A percentile compares a stretch with the other conserved stretches of the same genome.
Conservation (phyloP, 768 basidiomycete species). For the Amanita subjunquillea region DNA sequence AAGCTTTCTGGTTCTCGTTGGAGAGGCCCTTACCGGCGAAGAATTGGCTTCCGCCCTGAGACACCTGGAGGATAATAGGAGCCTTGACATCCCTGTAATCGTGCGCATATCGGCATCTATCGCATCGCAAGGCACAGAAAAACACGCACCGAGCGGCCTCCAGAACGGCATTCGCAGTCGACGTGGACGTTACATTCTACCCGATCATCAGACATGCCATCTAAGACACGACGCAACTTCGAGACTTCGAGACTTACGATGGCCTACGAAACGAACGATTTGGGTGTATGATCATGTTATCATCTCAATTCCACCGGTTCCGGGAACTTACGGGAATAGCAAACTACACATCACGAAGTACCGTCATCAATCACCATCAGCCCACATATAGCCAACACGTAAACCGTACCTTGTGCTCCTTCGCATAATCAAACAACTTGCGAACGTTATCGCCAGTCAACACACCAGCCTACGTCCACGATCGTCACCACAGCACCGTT, state of each 20-base stretch:
- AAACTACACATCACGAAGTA: constrained; percentile 35
- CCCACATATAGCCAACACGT: background rate
- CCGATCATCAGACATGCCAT: background rate
- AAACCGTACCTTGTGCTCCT: constrained; percentile 62
- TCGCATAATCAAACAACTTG: constrained; percentile 93
- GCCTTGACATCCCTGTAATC: constrained; percentile 79
- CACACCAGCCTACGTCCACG: constrained; percentile 69
- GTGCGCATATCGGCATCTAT: background rate
- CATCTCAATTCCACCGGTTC: background rate
- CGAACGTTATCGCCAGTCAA: constrained; percentile 91
- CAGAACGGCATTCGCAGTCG: constrained; percentile 86
- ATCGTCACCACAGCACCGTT: background rate
- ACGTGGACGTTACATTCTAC: constrained; percentile 95
- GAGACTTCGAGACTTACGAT: constrained; percentile 61
- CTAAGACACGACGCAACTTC: background rate
- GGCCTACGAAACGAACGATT: constrained; percentile 33
- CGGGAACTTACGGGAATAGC: constrained; percentile 63
- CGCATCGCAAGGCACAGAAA: background rate
- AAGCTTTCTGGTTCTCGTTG: constrained; percentile 94
- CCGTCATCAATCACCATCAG: background rate
- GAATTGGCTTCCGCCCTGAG: constrained; percentile 93
- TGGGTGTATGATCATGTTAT: background rate
- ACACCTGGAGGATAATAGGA: constrained; percentile 96
- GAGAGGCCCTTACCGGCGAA: constrained; percentile 94
- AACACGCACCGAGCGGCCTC: constrained; percentile 81